Evolutionary conservation across 2,329 filamentous ascomycete species (phyloP), one percentile per base, ranked within the genome.

Genomic region (Ceratocystis harringtonii): DNA sequence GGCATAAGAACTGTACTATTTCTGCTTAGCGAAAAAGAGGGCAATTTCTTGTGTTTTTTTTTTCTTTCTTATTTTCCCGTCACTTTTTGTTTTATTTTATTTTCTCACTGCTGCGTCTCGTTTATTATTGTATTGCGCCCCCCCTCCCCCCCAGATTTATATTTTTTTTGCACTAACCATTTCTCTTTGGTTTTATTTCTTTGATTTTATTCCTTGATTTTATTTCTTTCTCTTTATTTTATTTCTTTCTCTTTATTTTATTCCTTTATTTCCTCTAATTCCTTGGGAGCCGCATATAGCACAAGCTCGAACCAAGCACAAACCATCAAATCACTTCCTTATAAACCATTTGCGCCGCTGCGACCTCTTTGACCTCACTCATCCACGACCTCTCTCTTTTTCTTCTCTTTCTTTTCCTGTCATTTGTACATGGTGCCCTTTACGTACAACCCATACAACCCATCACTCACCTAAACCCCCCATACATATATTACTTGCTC

Each of bases 261-360:
- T 63, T 41, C 15, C 2, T 55, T 50, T 32, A 52, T 52, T 55
- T 41, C 52, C 30, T 63, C 15, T 43, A 41, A 30, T 55, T 63
- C 45, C 10, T 17, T 58, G 52, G 5, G 28, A 58, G 22, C 52
- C 52, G 52, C 52, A 58, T 58, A 58, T 58, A 58, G 52, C 52
- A 58, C 52, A 58, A 32, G 52, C 52, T 58, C 52, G 17, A 58
- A 58, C 52, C 52, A 30, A 58, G 52, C 52, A 61, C 60, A 43
- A 43, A 61, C 60, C 60, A 45, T 25, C 60, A 41, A 61, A 43
- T 43, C 44, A 61, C 60, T 43, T 45, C 36, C 60, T 61, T 58
- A 58, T 58, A 58, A 58, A 45, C 60, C 60, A 41, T 61, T 61
- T 45, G 60, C 60, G 36, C 36, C 32, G 60, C 60, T 61, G 19